These are phyloP conservation scores for Juglanconis sp. DNA, from an alignment of 2,329 filamentous ascomycete species.

Conservation along the genomic window DNA sequence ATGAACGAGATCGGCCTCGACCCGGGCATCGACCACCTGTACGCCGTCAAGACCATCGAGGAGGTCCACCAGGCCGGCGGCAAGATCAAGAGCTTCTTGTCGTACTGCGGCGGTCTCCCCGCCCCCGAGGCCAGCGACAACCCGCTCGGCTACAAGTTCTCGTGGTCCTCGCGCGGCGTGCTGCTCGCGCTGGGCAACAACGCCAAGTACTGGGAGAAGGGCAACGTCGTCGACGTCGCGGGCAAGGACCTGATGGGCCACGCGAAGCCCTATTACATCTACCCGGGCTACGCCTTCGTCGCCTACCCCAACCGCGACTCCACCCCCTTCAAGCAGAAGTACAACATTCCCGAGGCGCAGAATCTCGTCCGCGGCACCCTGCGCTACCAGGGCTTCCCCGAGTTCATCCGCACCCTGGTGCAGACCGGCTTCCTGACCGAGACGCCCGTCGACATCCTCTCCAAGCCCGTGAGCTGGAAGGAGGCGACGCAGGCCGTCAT, in stretches of 20 bases:
- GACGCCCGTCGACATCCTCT: slow-evolving; percentile 61
- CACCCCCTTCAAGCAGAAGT: slow-evolving; percentile 81
- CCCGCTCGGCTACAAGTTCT: slow-evolving; percentile 88
- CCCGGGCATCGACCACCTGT: slow-evolving; percentile 70
- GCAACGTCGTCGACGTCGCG: slow-evolving; percentile 65
- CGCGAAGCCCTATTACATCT: slow-evolving; percentile 88
- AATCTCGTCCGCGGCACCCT: slow-evolving; percentile 80
- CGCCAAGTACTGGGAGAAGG: slow-evolving; percentile 80
- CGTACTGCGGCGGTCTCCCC: slow-evolving; percentile 79
- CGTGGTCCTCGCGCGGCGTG: slow-evolving; percentile 76
- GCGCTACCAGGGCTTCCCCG: slow-evolving; percentile 83
- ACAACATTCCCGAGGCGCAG: slow-evolving; percentile 86
- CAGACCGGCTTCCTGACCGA: slow-evolving; percentile 87
- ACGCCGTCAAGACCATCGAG: slow-evolving; percentile 83
- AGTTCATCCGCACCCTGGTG: slow-evolving; percentile 83
- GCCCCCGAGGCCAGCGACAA: slow-evolving; percentile 76
- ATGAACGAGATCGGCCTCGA: slow-evolving; percentile 94
- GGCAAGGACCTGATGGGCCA: slow-evolving; percentile 75
- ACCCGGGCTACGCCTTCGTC: slow-evolving; percentile 83
- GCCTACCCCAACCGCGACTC: slow-evolving; percentile 91
- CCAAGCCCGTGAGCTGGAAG: slow-evolving; percentile 72
- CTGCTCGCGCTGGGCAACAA: slow-evolving; percentile 81
- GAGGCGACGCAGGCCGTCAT: slow-evolving; percentile 79
- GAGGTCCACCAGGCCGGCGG: slow-evolving; percentile 84
- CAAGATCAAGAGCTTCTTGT: slow-evolving; percentile 78